Conservation (phyloP, 1,284 basidiomycete species). For the Ceratobasidium sp. region DNA sequence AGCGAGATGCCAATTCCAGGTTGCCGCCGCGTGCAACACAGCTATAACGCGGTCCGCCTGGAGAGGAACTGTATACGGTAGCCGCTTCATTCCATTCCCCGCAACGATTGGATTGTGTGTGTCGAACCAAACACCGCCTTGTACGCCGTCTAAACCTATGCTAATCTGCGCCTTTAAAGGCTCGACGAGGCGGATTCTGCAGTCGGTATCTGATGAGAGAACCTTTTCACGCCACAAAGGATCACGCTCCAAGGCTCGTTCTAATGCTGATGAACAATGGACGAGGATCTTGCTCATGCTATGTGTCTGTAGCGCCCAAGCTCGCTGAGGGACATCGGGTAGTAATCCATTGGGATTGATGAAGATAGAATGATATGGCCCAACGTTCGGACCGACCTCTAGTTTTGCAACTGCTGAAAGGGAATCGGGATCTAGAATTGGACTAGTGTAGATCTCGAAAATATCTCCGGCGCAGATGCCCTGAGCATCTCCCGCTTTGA, state of each 20-base stretch:
- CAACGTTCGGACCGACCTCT: too few species aligned
- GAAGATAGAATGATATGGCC: neutral
- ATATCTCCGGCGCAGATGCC: slow-evolving; percentile 69
- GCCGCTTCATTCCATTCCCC: neutral
- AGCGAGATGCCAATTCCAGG: slow-evolving; percentile 26
- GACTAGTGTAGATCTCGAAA: slow-evolving; percentile 68
- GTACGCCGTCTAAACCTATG: neutral
- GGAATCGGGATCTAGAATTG: slow-evolving; percentile 51
- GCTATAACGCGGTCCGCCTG: neutral
- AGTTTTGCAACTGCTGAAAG: neutral
- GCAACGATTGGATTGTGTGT: neutral
- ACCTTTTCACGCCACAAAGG: neutral
- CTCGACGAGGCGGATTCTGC: neutral
- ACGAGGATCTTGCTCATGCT: neutral
- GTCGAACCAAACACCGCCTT: slow-evolving; percentile 7
- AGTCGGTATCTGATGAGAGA: neutral
- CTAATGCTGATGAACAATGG: neutral
- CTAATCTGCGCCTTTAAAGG: neutral
- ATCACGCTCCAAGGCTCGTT: neutral
- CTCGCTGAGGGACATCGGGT: neutral
- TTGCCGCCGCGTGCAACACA: slow-evolving; percentile 1
- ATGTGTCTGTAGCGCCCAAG: neutral
- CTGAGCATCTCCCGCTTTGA: slow-evolving; percentile 68
- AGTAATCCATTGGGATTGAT: neutral
- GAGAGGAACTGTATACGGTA: neutral